Conservation (phyloP, 164 flowering plant genomes). For the Taxillus chinensis region DNA sequence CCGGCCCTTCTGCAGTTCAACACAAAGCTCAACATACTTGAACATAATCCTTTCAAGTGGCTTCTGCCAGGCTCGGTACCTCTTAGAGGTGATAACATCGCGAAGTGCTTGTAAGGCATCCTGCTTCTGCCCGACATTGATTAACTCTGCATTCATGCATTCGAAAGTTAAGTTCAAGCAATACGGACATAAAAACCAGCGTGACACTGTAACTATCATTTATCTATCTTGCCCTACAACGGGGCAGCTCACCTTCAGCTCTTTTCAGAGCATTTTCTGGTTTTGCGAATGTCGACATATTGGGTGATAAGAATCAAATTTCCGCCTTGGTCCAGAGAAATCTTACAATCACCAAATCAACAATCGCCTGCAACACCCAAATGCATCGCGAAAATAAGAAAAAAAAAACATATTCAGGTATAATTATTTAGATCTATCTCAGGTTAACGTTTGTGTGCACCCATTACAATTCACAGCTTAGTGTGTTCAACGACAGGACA, state of each 20-base stretch:
- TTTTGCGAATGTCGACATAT: slow-evolving; percentile 42
- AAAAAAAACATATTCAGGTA: no score
- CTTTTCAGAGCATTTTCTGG: slow-evolving; percentile 63
- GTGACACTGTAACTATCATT: background rate
- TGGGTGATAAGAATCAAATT: background rate
- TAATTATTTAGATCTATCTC: no score
- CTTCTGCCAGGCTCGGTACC: slow-evolving; percentile 86
- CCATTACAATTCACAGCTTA: no score
- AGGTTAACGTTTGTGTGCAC: no score
- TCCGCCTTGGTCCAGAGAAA: background rate
- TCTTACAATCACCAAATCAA: background rate
- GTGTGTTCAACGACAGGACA: no score
- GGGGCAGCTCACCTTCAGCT: slow-evolving; percentile 37
- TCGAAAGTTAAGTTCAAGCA: background rate
- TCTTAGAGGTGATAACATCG: slow-evolving; percentile 79
- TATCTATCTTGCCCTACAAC: background rate
- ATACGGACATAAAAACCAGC: background rate
- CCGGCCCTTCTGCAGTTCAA: slow-evolving; percentile 79
- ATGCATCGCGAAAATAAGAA: background rate
- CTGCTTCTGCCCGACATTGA: slow-evolving; percentile 92
- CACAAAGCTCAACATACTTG: slow-evolving; percentile 91
- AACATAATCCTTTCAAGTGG: slow-evolving; percentile 82
- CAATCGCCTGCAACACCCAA: background rate
- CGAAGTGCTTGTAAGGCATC: slow-evolving; percentile 88
- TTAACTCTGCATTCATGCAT: slow-evolving; percentile 54